A percentile compares a stretch with the other conserved stretches of the same genome.
Evolutionary conservation across 2,329 filamentous ascomycete species (phyloP).

Genomic region (Calonectria hawksworthii): DNA sequence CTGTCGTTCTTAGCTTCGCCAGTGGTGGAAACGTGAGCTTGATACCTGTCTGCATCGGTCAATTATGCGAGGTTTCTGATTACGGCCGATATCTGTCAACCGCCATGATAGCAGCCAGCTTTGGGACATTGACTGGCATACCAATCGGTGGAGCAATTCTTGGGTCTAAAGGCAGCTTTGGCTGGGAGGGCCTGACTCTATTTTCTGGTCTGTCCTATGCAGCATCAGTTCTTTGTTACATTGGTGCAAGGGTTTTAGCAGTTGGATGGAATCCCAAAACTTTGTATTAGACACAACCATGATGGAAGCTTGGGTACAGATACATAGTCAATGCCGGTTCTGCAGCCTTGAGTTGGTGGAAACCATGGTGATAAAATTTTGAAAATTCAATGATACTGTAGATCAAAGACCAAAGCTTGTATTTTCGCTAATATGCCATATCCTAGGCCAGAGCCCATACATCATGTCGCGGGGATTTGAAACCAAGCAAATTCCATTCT

Average conservation of each 20-base stretch:
- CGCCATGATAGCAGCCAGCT: not conserved
- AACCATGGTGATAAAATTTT: not conserved
- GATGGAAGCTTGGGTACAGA: not conserved
- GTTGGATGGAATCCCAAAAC: not conserved
- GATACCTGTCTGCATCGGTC: not conserved
- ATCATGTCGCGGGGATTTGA: not conserved
- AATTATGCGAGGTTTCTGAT: not conserved
- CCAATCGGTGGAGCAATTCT: not conserved
- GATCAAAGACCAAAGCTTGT: not conserved
- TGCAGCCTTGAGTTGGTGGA: no score
- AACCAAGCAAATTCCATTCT: not conserved
- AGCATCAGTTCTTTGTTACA: not conserved
- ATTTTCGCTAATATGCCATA: not conserved
- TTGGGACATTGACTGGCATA: not conserved
- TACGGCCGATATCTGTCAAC: not conserved
- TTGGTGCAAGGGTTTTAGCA: not conserved
- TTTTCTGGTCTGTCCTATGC: not conserved
- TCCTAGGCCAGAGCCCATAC: not conserved
- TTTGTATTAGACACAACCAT: not conserved
- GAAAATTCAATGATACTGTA: not conserved
- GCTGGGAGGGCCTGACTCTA: not conserved
- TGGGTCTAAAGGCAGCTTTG: not conserved
- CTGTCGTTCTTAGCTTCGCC: constrained; percentile 82
- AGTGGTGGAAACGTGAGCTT: not conserved
- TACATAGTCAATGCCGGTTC: not conserved